Base-by-base conservation (phyloP, 176 grass and related monocot genomes). In the Pontederia paniculata region DNA sequence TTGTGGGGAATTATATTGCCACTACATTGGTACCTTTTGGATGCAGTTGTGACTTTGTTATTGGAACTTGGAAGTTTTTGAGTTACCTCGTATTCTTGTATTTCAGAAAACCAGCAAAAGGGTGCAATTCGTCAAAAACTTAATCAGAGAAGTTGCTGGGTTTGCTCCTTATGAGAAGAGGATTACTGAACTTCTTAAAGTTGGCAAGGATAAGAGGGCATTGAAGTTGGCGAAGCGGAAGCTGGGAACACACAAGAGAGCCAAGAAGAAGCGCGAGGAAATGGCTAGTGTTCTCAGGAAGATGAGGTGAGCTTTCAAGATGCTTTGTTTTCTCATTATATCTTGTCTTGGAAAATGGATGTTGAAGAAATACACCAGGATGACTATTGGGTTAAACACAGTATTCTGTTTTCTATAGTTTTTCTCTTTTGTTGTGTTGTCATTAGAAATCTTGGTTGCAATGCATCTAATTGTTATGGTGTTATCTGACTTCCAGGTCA, bases 251-350 rank as follows among this genome's bases (percentile, higher is more conserved):
- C 76, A 84, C 81, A 84, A 84, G 76, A 78, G 81, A 58, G 81
- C 81, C 17, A 84, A 84, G 76, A 84, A 84, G 80, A 84, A 84
- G 81, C 70, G 81, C 42, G 81, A 84, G 62, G 76, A 84, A 66
- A 79, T 84, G 81, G 56, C 81, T 0, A 52, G 45, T 84, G 81
- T 84, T 9, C 12, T 84, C 45, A 84, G 81, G 60, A 84, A 79
- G 45, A 75, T 79, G 76, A 79, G 81, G 76, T 85, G 25, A 5
- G 48, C 21, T 1, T 37, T 58, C 19, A 58, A 9, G 17, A 14
- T 63, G 17, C 18, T 9, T 25, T 10, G 23, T 25, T 44, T 18
- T 10, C 16, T 63, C 21, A 45, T n/a, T 6, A 17, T 51, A 18
- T 12, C 9, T 5, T 43, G 68, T 0, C 42, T 43, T 51, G 5